phyloP scores from a whole-genome alignment of 306 rosid genomes.

The Ziziphus jujuba region DNA sequence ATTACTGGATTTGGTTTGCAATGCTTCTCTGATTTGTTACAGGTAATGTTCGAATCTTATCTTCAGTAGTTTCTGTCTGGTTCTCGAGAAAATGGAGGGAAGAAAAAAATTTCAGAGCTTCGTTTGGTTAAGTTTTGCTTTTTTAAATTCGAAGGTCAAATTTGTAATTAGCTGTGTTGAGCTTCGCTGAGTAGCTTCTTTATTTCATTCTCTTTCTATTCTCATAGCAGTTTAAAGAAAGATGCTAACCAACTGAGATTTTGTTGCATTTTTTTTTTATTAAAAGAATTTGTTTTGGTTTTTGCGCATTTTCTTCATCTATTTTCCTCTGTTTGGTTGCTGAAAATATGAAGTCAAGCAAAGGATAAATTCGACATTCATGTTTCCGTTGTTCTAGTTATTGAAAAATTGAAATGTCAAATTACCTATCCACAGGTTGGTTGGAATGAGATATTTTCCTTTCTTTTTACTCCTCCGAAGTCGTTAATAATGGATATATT shows the following conservation, averaged over 20 bases:
- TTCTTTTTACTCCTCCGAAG: background rate
- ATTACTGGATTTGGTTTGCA: slow-evolving; percentile 29
- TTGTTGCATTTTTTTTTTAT: background rate
- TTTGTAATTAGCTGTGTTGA: background rate
- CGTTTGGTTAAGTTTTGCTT: background rate
- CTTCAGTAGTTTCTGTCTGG: slow-evolving; percentile 11
- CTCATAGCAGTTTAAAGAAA: background rate
- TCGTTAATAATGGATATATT: background rate
- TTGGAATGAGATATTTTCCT: background rate
- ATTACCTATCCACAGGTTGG: background rate
- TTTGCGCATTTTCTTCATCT: background rate
- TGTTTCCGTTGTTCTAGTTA: background rate
- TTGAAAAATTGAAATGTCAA: background rate
- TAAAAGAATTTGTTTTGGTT: background rate
- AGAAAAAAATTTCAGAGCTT: background rate
- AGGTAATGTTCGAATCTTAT: slow-evolving; percentile 43
- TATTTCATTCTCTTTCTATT: too few relatives aligned
- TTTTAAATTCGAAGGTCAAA: background rate
- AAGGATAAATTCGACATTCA: slow-evolving; percentile 1
- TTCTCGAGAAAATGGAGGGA: slow-evolving; percentile 22
- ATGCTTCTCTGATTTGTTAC: slow-evolving; percentile 46
- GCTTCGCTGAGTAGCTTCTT: background rate
- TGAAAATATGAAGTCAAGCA: slow-evolving; percentile 16
- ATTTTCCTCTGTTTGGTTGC: slow-evolving; percentile 1
- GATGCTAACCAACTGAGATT: background rate